Evolutionary conservation across 2,329 filamentous ascomycete genomes (phyloP).

Genomic region (Colletotrichum spinosum): DNA sequence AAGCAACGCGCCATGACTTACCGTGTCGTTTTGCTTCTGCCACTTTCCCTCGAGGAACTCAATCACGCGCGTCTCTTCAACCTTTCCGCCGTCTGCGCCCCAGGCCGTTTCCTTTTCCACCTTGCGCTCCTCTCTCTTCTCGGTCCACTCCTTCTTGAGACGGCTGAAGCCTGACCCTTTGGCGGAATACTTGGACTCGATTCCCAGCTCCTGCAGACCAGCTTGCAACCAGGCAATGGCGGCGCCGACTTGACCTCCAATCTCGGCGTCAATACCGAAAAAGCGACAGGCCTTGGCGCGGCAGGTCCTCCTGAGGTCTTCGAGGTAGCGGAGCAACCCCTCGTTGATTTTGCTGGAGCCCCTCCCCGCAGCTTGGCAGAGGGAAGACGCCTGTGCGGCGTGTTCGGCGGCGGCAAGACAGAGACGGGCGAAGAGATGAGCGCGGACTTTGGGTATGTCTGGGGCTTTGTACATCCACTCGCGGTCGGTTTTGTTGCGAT

Average conservation of each 20-base stretch:
- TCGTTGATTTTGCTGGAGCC: slow-evolving; percentile 65
- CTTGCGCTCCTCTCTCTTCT: slow-evolving; percentile 82
- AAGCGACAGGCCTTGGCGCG: slow-evolving; percentile 90
- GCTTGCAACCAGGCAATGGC: slow-evolving; percentile 89
- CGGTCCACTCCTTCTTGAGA: slow-evolving; percentile 79
- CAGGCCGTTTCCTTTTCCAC: slow-evolving; percentile 79
- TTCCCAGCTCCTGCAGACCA: slow-evolving; percentile 79
- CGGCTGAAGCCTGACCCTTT: slow-evolving; percentile 70
- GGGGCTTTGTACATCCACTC: slow-evolving; percentile 98
- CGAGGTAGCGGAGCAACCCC: slow-evolving; percentile 77
- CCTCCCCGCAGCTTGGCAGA: slow-evolving; percentile 54
- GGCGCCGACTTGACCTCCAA: slow-evolving; percentile 82
- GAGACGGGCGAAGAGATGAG: slow-evolving; percentile 86
- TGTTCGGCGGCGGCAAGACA: slow-evolving; percentile 92
- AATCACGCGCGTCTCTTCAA: slow-evolving; percentile 87
- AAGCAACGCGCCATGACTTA: slow-evolving; percentile 55
- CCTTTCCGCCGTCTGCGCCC: slow-evolving; percentile 85
- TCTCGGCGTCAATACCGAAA: slow-evolving; percentile 88
- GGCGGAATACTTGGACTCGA: slow-evolving; percentile 64
- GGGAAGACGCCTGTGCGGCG: slow-evolving; percentile 75
- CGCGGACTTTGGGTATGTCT: slow-evolving; percentile 87
- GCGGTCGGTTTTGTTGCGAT: slow-evolving; percentile 83
- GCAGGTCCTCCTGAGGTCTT: slow-evolving; percentile 79
- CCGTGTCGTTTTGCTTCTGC: slow-evolving; percentile 92
- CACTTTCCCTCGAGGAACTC: slow-evolving; percentile 91